These are phyloP conservation scores for Medakamo hakoo DNA, from an alignment of 139 green algal species.

Conservation along the genomic window DNA sequence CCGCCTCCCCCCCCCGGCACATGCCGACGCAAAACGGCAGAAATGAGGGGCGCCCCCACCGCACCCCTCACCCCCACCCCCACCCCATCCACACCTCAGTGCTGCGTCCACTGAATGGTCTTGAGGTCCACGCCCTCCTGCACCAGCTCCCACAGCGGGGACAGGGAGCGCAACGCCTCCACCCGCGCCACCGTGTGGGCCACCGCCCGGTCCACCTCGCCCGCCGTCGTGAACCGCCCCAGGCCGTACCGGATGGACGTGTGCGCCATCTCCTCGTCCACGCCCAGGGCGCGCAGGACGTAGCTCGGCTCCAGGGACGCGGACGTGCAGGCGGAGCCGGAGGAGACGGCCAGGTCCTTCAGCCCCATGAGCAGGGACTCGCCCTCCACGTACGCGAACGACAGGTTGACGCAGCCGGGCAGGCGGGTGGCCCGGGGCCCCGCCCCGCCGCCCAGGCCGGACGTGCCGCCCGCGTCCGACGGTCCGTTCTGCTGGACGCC, in stretches of 20 bases:
- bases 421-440: not conserved
- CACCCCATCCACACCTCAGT: slow-evolving; percentile 42
- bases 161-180: slow-evolving; percentile 90
- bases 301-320: slow-evolving; percentile 91
- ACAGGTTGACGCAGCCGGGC: slow-evolving; percentile 83
- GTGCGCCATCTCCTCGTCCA: slow-evolving; percentile 97
- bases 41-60: too few relatives aligned
- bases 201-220: slow-evolving; percentile 73
- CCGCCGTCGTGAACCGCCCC: slow-evolving; percentile 87
- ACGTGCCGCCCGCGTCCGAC: slow-evolving; percentile 1
- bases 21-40: too few relatives aligned
- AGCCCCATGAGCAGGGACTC: slow-evolving; percentile 95
- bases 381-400: slow-evolving; percentile 94
- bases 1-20: too few relatives aligned
- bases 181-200: slow-evolving; percentile 75
- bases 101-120: slow-evolving; percentile 90
- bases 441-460: too few relatives aligned
- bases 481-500: slow-evolving; percentile 15
- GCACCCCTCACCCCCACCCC: too few relatives aligned
- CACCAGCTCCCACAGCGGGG: slow-evolving; percentile 90
- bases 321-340: slow-evolving; percentile 82
- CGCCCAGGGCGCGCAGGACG: slow-evolving; percentile 88
- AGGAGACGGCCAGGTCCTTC: slow-evolving; percentile 84
- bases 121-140: slow-evolving; percentile 87
- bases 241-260: slow-evolving; percentile 76